A percentile compares a stretch with the other conserved stretches of the same genome.
Conservation (phyloP, 2,329 filamentous ascomycete genomes). For the Trichoderma sp. region DNA sequence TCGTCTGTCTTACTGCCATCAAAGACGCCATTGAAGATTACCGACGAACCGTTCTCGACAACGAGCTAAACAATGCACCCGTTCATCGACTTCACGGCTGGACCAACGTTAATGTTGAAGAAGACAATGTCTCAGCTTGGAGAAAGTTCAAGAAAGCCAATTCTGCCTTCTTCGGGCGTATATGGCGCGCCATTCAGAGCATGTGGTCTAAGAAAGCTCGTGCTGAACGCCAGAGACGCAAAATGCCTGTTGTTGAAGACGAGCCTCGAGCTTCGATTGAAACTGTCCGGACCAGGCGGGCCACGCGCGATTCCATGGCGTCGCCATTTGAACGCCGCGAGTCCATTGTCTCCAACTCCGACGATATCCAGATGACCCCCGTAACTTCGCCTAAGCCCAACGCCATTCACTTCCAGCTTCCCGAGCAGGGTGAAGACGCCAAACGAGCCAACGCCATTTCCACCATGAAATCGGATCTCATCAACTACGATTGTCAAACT, state of each 20-base stretch:
- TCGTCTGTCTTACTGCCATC: conserved; percentile 80
- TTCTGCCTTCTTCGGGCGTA: conserved; percentile 56
- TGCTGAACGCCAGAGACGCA: conserved; percentile 51
- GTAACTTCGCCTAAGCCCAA: conserved; percentile 74
- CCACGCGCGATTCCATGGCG: conserved; percentile 41
- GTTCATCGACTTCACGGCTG: conserved; percentile 86
- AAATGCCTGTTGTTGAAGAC: conserved; percentile 36
- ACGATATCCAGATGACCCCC: conserved; percentile 93
- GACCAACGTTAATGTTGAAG: conserved; percentile 88
- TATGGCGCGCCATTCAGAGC: conserved; percentile 49
- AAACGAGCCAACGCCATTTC: conserved; percentile 40
- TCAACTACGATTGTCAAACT: conserved; percentile 67
- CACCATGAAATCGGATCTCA: conserved; percentile 56
- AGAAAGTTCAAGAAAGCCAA: conserved; percentile 87
- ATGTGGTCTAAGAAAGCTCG: conserved; percentile 53
- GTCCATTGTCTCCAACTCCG: conserved; percentile 54
- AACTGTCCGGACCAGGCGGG: conserved; percentile 36
- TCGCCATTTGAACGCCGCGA: conserved; percentile 53
- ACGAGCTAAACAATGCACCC: conserved; percentile 91
- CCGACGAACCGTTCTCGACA: conserved; percentile 85
- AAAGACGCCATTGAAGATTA: conserved; percentile 98
- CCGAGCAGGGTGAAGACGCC: conserved; percentile 34
- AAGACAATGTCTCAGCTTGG: conserved; percentile 84
- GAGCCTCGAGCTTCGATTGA: conserved; percentile 60
- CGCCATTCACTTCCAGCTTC: conserved; percentile 40